Evolutionary conservation across 2,329 filamentous ascomycete genomes (phyloP), one percentile per base, ranked within the genome.

Genomic region (Curvularia spicifera): DNA sequence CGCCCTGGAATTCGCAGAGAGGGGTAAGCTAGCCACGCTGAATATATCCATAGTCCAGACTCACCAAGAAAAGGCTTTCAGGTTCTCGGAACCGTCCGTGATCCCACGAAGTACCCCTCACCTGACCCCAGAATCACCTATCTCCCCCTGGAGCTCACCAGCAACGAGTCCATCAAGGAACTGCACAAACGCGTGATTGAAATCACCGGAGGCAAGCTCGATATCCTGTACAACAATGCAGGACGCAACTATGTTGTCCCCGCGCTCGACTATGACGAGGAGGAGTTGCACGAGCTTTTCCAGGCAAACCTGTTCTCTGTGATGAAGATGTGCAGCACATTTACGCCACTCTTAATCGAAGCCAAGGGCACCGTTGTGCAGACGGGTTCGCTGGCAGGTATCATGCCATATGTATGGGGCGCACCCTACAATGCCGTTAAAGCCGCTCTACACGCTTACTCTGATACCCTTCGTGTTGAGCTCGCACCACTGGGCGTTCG

Each of bases 181-280:
- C 80, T 85, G 40, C 79, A 78, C 60, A 70, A 76, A 6, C 78
- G 82, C 51, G 78, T 87, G 15, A 72, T 79, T 42, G 72, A 71
- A 13, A 75, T 79, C 20, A 81, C 84, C 0, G 74, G 73, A 8
- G 81, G 80, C 20, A 80, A 78, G 47, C 77, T 87, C n/a, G 81
- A 86, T 65, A 81, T 82, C 63, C 76, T 87, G 12, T 81, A 86
- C 65, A 87, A 87, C 70, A 87, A 87, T 75, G 85, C 85, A 55
- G 82, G 81, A 6, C 70, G 79, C 12, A 83, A 86, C 64, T 86
- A 85, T 64, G 85, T 83, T 0, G 80, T 86, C 2, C 84, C 85
- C 1, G 85, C 84, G 5, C 78, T 85, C 51, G 84, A 87, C 58
- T 79, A 84, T 46, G 79, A 85, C 28, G 61, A 62, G 5, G 53